Conservation (phyloP, 2,329 filamentous ascomycete genomes). For the Aspergillus sp. region DNA sequence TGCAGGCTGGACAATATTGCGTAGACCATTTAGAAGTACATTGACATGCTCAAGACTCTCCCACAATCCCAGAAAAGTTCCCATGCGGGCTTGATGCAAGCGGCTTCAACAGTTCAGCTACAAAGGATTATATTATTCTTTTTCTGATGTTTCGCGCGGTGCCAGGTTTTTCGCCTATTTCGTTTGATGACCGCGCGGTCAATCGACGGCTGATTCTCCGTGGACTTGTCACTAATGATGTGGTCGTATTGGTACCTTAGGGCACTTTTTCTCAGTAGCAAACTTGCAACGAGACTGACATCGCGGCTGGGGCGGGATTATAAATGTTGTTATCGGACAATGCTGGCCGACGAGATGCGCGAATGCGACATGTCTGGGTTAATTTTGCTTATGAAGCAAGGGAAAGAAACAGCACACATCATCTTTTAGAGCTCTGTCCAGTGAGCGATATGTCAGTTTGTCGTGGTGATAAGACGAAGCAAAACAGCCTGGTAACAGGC, state of each 20-base stretch:
- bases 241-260: not conserved
- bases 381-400: conserved; percentile 17
- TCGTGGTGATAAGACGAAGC: not conserved
- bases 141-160: not conserved
- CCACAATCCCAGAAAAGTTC: conserved; percentile 15
- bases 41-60: conserved; percentile 17
- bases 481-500: not conserved
- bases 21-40: not conserved
- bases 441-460: not conserved
- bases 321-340: not conserved
- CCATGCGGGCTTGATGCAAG: not conserved
- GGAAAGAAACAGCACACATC: not conserved
- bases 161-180: not conserved
- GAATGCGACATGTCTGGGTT: conserved; percentile 2
- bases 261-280: not conserved
- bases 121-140: not conserved
- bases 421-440: not conserved
- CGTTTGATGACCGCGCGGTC: not conserved
- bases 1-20: not conserved
- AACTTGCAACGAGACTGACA: conserved; percentile 7
- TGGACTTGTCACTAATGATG: not conserved
- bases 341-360: not conserved
- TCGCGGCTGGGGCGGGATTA: conserved; percentile 22
- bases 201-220: not conserved
- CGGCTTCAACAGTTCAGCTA: not conserved